A percentile compares a stretch with the other conserved stretches of the same genome.
Evolutionary conservation across 805 yeast species (phyloP).

Genomic region (Cyberlindnera nakhonratchasimensis): DNA sequence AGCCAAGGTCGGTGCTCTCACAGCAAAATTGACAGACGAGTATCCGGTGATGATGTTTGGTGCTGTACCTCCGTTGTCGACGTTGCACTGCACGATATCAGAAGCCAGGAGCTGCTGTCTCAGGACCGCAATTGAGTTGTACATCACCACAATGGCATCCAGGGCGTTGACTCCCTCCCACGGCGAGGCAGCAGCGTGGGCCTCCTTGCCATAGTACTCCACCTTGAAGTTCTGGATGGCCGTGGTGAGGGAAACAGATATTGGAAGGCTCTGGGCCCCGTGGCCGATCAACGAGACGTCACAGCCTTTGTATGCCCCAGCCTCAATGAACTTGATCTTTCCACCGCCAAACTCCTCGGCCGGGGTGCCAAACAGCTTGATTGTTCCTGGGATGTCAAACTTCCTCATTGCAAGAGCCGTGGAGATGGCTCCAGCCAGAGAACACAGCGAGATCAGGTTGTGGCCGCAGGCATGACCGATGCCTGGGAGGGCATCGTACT

Average conservation of each 20-base stretch:
- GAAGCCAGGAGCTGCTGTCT: slow-evolving; percentile 9
- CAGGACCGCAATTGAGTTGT: slow-evolving; percentile 10
- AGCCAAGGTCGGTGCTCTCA: slow-evolving; percentile 11
- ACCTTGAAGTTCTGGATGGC: slow-evolving; percentile 9
- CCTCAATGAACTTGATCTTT: slow-evolving; percentile 11
- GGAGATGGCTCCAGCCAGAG: slow-evolving; percentile 10
- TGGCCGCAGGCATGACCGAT: slow-evolving; percentile 16
- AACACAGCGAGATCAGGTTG: slow-evolving; percentile 10
- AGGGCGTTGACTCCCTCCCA: slow-evolving; percentile 15
- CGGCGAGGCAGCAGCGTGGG: slow-evolving; percentile 17
- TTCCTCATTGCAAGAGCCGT: slow-evolving; percentile 8
- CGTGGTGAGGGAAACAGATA: slow-evolving; percentile 3
- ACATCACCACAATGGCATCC: slow-evolving; percentile 14
- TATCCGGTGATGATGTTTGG: slow-evolving; percentile 13
- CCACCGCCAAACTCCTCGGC: slow-evolving; percentile 16
- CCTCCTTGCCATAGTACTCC: slow-evolving; percentile 13
- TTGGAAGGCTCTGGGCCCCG: slow-evolving; percentile 1
- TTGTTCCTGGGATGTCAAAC: slow-evolving; percentile 13
- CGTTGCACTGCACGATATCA: slow-evolving; percentile 11
- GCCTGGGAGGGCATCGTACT: slow-evolving; percentile 13
- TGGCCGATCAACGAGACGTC: slow-evolving; percentile 13
- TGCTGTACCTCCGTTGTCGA: slow-evolving; percentile 11
- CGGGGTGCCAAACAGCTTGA: slow-evolving; percentile 14
- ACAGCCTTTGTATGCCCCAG: slow-evolving; percentile 10
- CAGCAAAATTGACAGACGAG: slow-evolving; percentile 6